Percentiles rank a stretch among this genome's conserved stretches.
Conservation (phyloP, 2,329 filamentous ascomycete species). For the Hymenoscyphus linearis region DNA sequence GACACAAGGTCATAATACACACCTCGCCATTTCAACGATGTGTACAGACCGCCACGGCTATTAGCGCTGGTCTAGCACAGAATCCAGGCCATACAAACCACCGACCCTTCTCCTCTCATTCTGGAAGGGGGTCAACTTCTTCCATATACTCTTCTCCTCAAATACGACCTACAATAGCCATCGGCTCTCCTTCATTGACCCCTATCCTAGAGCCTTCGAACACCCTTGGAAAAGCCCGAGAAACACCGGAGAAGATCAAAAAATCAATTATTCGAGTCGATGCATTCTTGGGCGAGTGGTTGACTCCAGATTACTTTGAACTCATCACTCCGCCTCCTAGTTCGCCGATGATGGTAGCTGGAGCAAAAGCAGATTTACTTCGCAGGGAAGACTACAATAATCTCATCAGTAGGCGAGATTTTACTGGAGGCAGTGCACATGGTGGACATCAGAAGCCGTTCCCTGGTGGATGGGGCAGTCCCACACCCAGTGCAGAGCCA, state of each 20-base stretch:
- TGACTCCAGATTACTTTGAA: conserved; percentile 89
- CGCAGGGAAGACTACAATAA: conserved; percentile 64
- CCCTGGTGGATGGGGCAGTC: conserved; percentile 35
- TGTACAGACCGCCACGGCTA: conserved; percentile 83
- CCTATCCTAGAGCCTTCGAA: conserved; percentile 27
- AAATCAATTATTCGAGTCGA: conserved; percentile 74
- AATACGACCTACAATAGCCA: conserved; percentile 23
- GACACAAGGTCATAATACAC: conserved; percentile 80
- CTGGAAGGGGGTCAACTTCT: conserved; percentile 13
- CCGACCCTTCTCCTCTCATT: conserved; percentile 23
- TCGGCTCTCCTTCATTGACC: conserved; percentile 26
- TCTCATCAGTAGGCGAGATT: conserved; percentile 24
- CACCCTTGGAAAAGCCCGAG: conserved; percentile 10
- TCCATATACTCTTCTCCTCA: conserved; percentile 29
- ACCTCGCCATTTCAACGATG: conserved; percentile 92
- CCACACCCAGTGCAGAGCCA: conserved; percentile 21
- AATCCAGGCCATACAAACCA: conserved; percentile 37
- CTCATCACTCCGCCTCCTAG: conserved; percentile 83
- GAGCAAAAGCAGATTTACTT: conserved; percentile 81
- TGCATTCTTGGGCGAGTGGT: conserved; percentile 92
- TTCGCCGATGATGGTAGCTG: conserved; percentile 80
- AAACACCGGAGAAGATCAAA: conserved; percentile 34
- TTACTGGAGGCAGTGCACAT: conserved; percentile 18
- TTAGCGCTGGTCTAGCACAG: conserved; percentile 78
- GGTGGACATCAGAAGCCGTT: conserved; percentile 32